phyloP scores from a whole-genome alignment of 2,329 filamentous ascomycete genomes.

The Exophiala oligosperma region DNA sequence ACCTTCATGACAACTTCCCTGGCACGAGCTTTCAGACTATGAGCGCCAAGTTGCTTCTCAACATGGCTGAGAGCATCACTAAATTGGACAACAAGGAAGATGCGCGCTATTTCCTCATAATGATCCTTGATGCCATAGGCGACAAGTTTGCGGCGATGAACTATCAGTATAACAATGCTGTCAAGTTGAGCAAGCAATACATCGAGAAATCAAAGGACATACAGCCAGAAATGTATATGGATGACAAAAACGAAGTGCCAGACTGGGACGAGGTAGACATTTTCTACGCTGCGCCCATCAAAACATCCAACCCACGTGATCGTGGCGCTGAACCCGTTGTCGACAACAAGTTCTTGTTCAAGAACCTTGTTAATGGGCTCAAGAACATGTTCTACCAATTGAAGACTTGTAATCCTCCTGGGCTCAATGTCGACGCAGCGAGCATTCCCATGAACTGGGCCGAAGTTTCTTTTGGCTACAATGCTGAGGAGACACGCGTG shows the following conservation, averaged over 20 bases:
- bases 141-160: slow-evolving; percentile 99
- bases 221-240: slow-evolving; percentile 75
- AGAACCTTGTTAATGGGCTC: slow-evolving; percentile 90
- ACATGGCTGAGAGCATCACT: slow-evolving; percentile 97
- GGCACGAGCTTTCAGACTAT: slow-evolving; percentile 99
- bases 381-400: slow-evolving; percentile 97
- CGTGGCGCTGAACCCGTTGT: slow-evolving; percentile 84
- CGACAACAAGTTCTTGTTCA: slow-evolving; percentile 98
- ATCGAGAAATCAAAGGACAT: slow-evolving; percentile 65
- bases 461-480: slow-evolving; percentile 94
- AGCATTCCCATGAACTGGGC: slow-evolving; percentile 88
- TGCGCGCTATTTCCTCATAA: slow-evolving; percentile 90
- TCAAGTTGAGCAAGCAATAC: slow-evolving; percentile 83
- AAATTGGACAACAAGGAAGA: slow-evolving; percentile 92
- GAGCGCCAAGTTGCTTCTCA: slow-evolving; percentile 94
- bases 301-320: slow-evolving; percentile 87
- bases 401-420: slow-evolving; percentile 77
- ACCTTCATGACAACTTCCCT: slow-evolving; percentile 91
- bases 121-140: slow-evolving; percentile 96
- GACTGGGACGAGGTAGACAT: slow-evolving; percentile 99
- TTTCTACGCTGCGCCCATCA: slow-evolving; percentile 93
- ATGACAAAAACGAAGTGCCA: slow-evolving; percentile 75
- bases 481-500: slow-evolving; percentile 93
- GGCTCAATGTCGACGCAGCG: slow-evolving; percentile 68
- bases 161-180: slow-evolving; percentile 87